Base-by-base conservation (phyloP, 208 protist species). In the Trypanosomatidae sp. region DNA sequence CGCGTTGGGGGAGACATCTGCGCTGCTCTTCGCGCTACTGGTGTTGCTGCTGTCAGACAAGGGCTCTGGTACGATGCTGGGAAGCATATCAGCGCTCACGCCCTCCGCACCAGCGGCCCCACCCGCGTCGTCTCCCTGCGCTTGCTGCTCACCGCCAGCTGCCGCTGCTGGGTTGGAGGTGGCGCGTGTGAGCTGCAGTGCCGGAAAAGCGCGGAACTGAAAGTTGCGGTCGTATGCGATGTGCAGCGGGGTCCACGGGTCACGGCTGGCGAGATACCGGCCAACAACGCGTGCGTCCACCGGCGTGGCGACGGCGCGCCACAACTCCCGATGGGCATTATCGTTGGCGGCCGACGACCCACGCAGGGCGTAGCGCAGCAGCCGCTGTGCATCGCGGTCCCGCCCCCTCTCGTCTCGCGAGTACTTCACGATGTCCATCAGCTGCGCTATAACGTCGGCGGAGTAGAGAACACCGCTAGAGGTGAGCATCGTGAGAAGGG, bases 361-460 rank as follows among this genome's bases (percentile, higher is more conserved):
- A 13, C 88, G 87, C 46, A 96, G 59, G 58, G 90, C 89, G 65
- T 94, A 92, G 22, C 88, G 86, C 73, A 94, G 70, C 36, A 94
- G 66, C 19, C 91, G 89, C 75, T 87, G 76, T 33, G 91, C 91
- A 60, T 96, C 87, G 3, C 69, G 43, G 80, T 96, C 90, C 3
- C 88, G 81, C 0, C 74, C 69, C 0, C 69, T 66, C 39, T 87
- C 83, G 30, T 83, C 73, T 9, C 62, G 58, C n/a, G 83, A 85
- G 80, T 92, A 96, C 85, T 96, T 96, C 58, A 96, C 85, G n/a
- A 93, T 76, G 62, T 96, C 91, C 91, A 96, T 96, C 41, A 96
- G 68, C 73, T 96, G 91, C 36, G 91, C 91, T 47, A 94, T 76
- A 10, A 96, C 74, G 71, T 96, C 91, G 0, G 86, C 39, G 10